Conservation (phyloP, 345 rosid genomes). For the Melaleuca quinquenervia region DNA sequence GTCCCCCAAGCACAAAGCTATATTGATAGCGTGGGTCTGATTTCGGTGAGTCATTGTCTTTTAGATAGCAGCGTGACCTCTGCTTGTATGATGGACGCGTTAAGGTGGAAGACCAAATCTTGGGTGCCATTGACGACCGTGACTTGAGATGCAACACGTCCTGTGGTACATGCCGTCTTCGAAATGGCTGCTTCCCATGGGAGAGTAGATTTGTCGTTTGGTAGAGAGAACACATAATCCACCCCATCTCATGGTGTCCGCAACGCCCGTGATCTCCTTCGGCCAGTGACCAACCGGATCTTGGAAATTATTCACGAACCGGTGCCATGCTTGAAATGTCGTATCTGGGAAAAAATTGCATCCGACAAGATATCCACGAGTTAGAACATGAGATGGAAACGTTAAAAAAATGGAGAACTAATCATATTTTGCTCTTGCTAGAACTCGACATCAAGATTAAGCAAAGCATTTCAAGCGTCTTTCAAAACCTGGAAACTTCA, state of each 20-base stretch:
- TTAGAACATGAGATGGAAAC: background rate
- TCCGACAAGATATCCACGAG: background rate
- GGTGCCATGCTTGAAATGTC: background rate
- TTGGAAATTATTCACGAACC: background rate
- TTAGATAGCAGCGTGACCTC: background rate
- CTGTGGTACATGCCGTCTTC: background rate
- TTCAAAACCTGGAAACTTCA: background rate
- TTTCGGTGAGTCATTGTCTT: background rate
- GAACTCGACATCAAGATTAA: background rate
- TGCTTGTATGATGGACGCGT: background rate
- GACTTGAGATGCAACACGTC: background rate
- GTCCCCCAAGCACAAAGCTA: background rate
- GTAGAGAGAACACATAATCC: background rate
- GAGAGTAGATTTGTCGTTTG: background rate
- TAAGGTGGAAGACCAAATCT: background rate
- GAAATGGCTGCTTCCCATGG: background rate
- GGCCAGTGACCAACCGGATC: background rate
- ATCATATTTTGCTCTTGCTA: background rate
- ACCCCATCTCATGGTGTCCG: background rate
- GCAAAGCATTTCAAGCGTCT: background rate
- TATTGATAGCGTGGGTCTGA: background rate
- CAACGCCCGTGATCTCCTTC: background rate
- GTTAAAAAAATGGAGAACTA: background rate
- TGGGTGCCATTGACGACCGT: background rate
- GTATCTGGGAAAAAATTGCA: background rate